phyloP scores from a whole-genome alignment of 495 filamentous ascomycete species.

The Penicillium pancosmium region DNA sequence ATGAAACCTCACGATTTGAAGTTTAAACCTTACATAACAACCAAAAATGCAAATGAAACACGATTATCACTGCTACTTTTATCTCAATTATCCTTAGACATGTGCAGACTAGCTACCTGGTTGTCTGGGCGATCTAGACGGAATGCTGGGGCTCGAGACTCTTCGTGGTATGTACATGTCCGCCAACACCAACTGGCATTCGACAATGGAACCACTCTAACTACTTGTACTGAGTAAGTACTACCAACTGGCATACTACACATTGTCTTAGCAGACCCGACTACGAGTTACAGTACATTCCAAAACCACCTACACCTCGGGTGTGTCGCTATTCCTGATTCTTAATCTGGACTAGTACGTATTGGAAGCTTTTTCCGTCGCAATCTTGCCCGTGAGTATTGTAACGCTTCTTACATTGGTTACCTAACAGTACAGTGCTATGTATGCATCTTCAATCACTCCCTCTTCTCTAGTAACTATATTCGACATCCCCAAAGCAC shows the following conservation, averaged over 20 bases:
- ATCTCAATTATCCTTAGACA: background rate
- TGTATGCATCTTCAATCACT: too few species aligned
- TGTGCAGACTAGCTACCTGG: background rate
- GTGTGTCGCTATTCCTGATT: too few species aligned
- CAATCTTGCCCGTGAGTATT: too few species aligned
- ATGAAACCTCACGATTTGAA: slow-evolving; percentile 6
- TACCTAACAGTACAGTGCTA: too few species aligned
- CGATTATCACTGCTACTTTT: background rate
- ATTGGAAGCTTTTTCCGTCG: too few species aligned
- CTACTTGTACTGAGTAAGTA: background rate
- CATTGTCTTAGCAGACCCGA: background rate
- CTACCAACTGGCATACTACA: background rate
- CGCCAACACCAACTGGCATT: background rate
- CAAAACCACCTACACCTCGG: too few species aligned
- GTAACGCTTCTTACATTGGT: too few species aligned
- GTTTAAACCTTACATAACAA: too few species aligned
- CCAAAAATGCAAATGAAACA: slow-evolving; percentile 5
- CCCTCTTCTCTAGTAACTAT: too few species aligned
- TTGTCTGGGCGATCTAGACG: background rate
- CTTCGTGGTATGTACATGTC: background rate
- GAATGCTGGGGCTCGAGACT: slow-evolving; percentile 1
- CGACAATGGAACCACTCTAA: background rate
- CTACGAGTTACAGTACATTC: too few species aligned
- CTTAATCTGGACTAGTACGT: too few species aligned
- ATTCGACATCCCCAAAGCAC: too few species aligned